phyloP scores from a whole-genome alignment of 2,329 filamentous ascomycete species.

The Atkinsonella hypoxylon region DNA sequence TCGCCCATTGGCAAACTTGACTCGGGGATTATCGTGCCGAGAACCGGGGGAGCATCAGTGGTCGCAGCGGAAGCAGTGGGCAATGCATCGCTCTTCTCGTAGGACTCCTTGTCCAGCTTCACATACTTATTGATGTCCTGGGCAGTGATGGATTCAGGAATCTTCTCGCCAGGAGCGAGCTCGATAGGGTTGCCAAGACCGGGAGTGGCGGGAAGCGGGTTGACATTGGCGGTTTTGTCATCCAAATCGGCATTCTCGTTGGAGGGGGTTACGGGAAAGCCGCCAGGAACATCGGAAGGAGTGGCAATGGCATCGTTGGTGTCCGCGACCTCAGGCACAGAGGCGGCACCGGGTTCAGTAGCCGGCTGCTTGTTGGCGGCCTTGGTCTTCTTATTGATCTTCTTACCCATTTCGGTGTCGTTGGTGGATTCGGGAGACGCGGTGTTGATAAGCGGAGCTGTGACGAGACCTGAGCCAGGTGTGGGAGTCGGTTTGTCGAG shows the following conservation, averaged over 20 bases:
- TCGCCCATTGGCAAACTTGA: constrained; percentile 59
- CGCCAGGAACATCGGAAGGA: constrained; percentile 28
- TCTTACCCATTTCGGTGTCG: constrained; percentile 42
- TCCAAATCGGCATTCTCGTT: constrained; percentile 36
- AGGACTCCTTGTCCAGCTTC: constrained; percentile 71
- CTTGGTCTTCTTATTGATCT: constrained; percentile 40
- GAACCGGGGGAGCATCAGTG: constrained; percentile 41
- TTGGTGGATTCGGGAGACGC: constrained; percentile 62
- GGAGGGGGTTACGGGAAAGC: constrained; percentile 56
- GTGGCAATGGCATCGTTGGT: constrained; percentile 13
- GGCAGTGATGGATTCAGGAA: constrained; percentile 57
- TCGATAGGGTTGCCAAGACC: constrained; percentile 68
- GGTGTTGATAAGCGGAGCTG: constrained; percentile 49
- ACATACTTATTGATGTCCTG: constrained; percentile 62
- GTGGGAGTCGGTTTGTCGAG: constrained; percentile 32
- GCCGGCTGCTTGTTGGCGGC: constrained; percentile 9
- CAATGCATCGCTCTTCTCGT: constrained; percentile 64
- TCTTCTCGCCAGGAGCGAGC: constrained; percentile 66
- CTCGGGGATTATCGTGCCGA: constrained; percentile 63
- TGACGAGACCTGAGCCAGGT: constrained; percentile 11
- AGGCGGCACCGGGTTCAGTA: constrained; percentile 5
- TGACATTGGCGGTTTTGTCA: constrained; percentile 43
- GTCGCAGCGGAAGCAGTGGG: constrained; percentile 26
- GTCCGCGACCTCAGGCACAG: constrained; percentile 7
- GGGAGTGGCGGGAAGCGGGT: constrained; percentile 49